Percentiles rank a stretch among this genome's conserved stretches.
These are phyloP conservation scores for Erodium moschatum DNA, from an alignment of 441 rosid genomes.

Conservation along the genomic window DNA sequence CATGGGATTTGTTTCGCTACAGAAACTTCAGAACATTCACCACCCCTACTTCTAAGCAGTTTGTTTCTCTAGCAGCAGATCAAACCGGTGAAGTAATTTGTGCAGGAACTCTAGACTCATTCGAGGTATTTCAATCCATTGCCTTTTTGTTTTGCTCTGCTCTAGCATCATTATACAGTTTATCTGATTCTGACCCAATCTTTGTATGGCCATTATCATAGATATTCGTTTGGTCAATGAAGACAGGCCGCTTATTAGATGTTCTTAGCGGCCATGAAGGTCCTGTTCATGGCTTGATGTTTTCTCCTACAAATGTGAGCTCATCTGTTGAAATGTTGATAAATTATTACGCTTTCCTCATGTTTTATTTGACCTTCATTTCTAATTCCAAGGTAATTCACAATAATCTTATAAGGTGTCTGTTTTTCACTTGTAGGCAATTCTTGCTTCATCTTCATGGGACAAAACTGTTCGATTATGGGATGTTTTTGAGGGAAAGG, in stretches of 20 bases:
- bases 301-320: constrained; percentile 81
- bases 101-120: constrained; percentile 93
- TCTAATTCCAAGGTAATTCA: too few species aligned
- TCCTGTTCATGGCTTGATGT: constrained; percentile 87
- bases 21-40: constrained; percentile 91
- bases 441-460: constrained; percentile 96
- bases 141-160: constrained; percentile 6
- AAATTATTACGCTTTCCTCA: too few species aligned
- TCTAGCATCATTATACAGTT: constrained; percentile 10
- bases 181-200: constrained; percentile 7
- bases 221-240: constrained; percentile 99
- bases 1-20: constrained; percentile 91
- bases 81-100: constrained; percentile 90
- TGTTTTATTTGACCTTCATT: too few species aligned
- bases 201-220: constrained; percentile 23
- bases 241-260: constrained; percentile 88
- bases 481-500: constrained; percentile 93
- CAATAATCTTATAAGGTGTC: constrained; percentile 8
- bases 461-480: constrained; percentile 83
- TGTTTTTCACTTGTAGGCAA: constrained; percentile 39
- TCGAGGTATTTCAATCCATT: constrained; percentile 50
- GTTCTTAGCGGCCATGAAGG: constrained; percentile 93
- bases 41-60: constrained; percentile 84
- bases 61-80: constrained; percentile 91
- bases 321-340: too few species aligned